Evolutionary conservation across 148 eudicot genomes (phyloP).

Genomic region (Drosera capensis): DNA sequence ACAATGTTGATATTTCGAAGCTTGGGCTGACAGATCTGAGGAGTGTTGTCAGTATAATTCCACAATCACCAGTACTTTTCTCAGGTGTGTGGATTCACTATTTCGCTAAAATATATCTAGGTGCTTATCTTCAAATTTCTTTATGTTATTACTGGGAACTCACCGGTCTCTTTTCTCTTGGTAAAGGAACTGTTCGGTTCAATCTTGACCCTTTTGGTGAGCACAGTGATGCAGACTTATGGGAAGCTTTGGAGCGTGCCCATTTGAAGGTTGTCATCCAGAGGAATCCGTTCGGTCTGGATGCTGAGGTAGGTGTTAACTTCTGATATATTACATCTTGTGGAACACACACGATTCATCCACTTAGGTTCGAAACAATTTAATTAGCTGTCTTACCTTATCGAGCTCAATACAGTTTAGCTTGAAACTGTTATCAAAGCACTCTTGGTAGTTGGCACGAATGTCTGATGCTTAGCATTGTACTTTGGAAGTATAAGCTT

Average conservation of each 20-base stretch:
- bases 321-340: too few relatives aligned
- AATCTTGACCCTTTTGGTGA: slow-evolving; percentile 88
- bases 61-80: slow-evolving; percentile 82
- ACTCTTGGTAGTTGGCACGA: too few relatives aligned
- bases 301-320: slow-evolving; percentile 53
- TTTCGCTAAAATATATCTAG: too few relatives aligned
- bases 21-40: slow-evolving; percentile 55
- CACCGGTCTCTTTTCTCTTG: not conserved
- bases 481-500: too few relatives aligned
- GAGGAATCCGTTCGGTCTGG: slow-evolving; percentile 62
- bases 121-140: not conserved
- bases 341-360: too few relatives aligned
- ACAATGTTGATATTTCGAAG: slow-evolving; percentile 37
- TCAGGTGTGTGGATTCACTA: slow-evolving; percentile 20
- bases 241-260: slow-evolving; percentile 95
- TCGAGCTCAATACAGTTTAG: too few relatives aligned
- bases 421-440: too few relatives aligned
- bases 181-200: slow-evolving; percentile 64
- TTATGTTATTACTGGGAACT: not conserved
- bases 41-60: slow-evolving; percentile 60
- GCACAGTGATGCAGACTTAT: slow-evolving; percentile 76
- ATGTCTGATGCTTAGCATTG: too few relatives aligned
- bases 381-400: too few relatives aligned
- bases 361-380: too few relatives aligned
- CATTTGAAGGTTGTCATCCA: slow-evolving; percentile 76